A percentile compares a stretch with the other conserved stretches of the same genome.
These are phyloP conservation scores for Sporisorium scitamineum DNA, from an alignment of 1,284 basidiomycete species.

Conservation along the genomic window DNA sequence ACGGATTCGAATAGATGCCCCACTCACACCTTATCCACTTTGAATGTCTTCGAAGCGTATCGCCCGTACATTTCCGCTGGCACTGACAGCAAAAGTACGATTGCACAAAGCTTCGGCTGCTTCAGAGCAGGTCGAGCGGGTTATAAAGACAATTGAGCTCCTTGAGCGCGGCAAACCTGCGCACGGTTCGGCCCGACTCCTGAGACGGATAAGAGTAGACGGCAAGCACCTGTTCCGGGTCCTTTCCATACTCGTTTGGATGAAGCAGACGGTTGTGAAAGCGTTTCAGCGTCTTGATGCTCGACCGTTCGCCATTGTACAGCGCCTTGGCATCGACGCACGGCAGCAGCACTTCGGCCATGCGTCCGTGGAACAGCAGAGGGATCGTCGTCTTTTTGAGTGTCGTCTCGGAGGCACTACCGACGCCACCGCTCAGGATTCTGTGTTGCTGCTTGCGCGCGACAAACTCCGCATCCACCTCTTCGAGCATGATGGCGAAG, in stretches of 20 bases:
- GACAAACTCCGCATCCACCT: conserved; percentile 36
- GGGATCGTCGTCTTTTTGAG: conserved; percentile 19
- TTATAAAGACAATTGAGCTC: conserved; percentile 25
- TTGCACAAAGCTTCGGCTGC: background rate
- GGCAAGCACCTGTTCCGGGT: conserved; percentile 31
- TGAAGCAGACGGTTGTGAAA: conserved; percentile 31
- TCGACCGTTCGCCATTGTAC: conserved; percentile 22
- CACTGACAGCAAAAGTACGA: background rate
- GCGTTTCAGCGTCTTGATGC: conserved; percentile 22
- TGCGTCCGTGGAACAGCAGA: conserved; percentile 41
- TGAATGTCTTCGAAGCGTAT: too few species aligned
- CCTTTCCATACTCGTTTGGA: conserved; percentile 21
- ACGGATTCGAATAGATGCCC: conserved; percentile 1
- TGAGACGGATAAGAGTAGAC: conserved; percentile 32
- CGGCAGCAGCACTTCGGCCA: conserved; percentile 26
- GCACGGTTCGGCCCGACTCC: conserved; percentile 24
- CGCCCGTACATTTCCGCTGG: background rate
- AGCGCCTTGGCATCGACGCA: conserved; percentile 34
- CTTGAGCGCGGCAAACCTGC: conserved; percentile 41
- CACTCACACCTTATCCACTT: conserved; percentile 2
- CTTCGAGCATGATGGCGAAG: conserved; percentile 47
- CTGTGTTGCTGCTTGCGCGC: conserved; percentile 18
- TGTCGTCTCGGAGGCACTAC: background rate
- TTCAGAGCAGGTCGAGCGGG: conserved; percentile 21
- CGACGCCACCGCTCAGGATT: background rate